A percentile compares a stretch with the other conserved stretches of the same genome.
phyloP scores from a whole-genome alignment of 768 basidiomycete genomes.

The Trametes elegans region DNA sequence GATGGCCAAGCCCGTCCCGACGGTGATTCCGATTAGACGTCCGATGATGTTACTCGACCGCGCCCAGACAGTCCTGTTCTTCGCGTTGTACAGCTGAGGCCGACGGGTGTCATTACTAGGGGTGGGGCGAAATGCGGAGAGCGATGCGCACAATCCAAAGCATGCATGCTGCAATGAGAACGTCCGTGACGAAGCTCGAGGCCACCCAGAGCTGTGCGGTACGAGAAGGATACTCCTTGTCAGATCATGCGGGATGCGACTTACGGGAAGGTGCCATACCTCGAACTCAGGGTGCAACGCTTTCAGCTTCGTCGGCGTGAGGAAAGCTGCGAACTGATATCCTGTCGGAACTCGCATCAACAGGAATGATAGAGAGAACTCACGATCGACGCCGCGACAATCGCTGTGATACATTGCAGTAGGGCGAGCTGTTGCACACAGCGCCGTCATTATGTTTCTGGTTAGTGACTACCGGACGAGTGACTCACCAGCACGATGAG shows the following conservation, averaged over 20 bases:
- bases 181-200: constrained; percentile 25
- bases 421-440: constrained; percentile 13
- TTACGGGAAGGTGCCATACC: too few relatives aligned
- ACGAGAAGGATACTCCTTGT: too few relatives aligned
- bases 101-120: neutral
- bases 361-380: neutral
- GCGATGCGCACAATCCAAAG: constrained; percentile 25
- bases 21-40: neutral
- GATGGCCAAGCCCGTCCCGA: constrained; percentile 6
- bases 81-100: neutral
- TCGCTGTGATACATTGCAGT: constrained; percentile 11
- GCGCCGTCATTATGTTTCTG: too few relatives aligned
- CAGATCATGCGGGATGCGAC: too few relatives aligned
- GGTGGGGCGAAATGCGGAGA: neutral
- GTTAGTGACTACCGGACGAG: neutral
- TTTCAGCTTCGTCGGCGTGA: neutral
- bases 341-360: too few relatives aligned
- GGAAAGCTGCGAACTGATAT: neutral
- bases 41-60: constrained; percentile 5
- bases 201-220: constrained; percentile 32
- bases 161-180: constrained; percentile 29
- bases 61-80: neutral
- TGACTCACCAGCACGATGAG: neutral
- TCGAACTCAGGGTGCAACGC: constrained; percentile 6
- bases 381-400: constrained; percentile 13